Conservation (phyloP, 495 filamentous ascomycete genomes). For the Aspergillus funiculosus region DNA sequence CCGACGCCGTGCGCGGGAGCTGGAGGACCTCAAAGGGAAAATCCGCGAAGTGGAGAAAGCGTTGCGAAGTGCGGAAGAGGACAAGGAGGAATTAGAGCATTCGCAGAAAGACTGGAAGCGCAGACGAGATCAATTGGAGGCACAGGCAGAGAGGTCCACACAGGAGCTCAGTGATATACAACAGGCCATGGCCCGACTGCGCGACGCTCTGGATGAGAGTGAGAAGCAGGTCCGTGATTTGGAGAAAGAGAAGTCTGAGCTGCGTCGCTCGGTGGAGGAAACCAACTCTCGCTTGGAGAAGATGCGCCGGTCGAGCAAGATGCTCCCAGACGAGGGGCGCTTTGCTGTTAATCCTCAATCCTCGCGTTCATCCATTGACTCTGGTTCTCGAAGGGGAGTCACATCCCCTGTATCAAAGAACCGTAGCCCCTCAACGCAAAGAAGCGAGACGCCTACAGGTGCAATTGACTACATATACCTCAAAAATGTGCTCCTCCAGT, state of each 20-base stretch:
- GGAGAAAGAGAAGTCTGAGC: constrained; percentile 73
- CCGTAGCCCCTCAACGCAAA: constrained; percentile 36
- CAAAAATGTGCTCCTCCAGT: constrained; percentile 92
- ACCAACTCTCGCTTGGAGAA: constrained; percentile 70
- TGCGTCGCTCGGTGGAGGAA: constrained; percentile 72
- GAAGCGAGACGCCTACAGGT: constrained; percentile 36
- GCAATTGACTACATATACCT: constrained; percentile 76
- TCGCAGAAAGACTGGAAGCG: constrained; percentile 67
- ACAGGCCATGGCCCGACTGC: constrained; percentile 69
- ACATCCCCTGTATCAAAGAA: constrained; percentile 35
- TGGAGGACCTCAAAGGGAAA: constrained; percentile 76
- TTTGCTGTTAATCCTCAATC: constrained; percentile 45
- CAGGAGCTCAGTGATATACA: constrained; percentile 71
- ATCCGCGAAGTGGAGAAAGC: constrained; percentile 73
- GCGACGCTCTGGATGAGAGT: constrained; percentile 75
- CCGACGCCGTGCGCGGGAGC: constrained; percentile 68
- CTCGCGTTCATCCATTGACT: constrained; percentile 62
- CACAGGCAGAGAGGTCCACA: constrained; percentile 55
- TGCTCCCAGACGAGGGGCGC: constrained; percentile 38
- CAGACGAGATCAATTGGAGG: constrained; percentile 68
- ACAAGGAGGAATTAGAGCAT: constrained; percentile 63
- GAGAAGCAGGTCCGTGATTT: constrained; percentile 76
- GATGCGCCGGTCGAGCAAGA: constrained; percentile 65
- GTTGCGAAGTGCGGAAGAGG: constrained; percentile 61
- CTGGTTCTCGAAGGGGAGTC: constrained; percentile 42